A percentile compares a stretch with the other conserved stretches of the same genome.
These are phyloP conservation scores for Ganoderma lingzhi DNA, from an alignment of 1,284 basidiomycete genomes.

Conservation along the genomic window DNA sequence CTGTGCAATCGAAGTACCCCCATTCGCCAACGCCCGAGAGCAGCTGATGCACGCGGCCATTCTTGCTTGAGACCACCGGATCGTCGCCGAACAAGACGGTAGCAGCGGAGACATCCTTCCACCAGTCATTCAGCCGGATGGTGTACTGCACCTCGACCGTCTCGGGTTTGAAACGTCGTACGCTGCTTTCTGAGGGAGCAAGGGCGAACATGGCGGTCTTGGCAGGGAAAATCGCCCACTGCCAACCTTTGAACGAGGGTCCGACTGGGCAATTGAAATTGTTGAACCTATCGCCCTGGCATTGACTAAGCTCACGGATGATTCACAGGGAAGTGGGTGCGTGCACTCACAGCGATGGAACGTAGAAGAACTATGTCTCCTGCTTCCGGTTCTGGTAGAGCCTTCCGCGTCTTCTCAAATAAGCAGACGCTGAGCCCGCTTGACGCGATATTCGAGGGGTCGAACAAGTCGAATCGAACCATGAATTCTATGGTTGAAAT, in stretches of 20 bases:
- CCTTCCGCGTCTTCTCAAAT: constrained; percentile 57
- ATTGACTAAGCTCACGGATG: not conserved
- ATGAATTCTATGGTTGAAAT: constrained; percentile 9
- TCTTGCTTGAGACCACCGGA: not conserved
- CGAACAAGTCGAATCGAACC: constrained; percentile 42
- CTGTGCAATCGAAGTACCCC: constrained; percentile 73
- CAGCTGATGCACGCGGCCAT: constrained; percentile 49
- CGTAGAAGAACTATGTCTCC: constrained; percentile 57
- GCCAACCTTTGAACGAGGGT: constrained; percentile 37
- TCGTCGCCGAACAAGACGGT: constrained; percentile 10
- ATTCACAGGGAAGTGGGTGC: not conserved
- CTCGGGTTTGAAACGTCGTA: constrained; percentile 32
- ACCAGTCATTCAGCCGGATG: constrained; percentile 60
- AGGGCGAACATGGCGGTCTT: constrained; percentile 24
- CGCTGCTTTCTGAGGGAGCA: constrained; percentile 12
- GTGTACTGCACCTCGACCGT: constrained; percentile 47
- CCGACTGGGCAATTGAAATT: constrained; percentile 44
- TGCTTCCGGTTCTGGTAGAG: constrained; percentile 54
- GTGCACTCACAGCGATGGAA: constrained; percentile 28
- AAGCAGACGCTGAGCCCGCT: constrained; percentile 52
- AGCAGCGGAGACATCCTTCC: constrained; percentile 15
- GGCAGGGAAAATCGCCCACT: constrained; percentile 42
- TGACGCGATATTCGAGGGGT: constrained; percentile 49
- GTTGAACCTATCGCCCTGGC: constrained; percentile 41
- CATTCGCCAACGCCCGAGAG: constrained; percentile 49